These are phyloP conservation scores for Echria macrotheca DNA, from an alignment of 495 filamentous ascomycete species.

Conservation along the genomic window DNA sequence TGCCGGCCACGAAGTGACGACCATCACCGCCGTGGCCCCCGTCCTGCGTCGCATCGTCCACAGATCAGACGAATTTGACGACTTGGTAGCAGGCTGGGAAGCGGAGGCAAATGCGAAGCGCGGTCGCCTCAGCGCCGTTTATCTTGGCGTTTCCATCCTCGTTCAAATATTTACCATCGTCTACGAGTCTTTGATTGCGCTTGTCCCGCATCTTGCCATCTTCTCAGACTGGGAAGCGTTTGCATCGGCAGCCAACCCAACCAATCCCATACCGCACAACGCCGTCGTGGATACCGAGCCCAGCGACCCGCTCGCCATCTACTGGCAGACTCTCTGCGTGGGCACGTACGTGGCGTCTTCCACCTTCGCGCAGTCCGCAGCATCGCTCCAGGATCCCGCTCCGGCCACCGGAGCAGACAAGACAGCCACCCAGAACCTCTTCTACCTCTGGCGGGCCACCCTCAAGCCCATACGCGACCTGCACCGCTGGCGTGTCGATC, in stretches of 20 bases:
- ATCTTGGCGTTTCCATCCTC: not conserved
- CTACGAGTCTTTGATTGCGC: not conserved
- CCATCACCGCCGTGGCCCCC: not conserved
- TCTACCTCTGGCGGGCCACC: conserved; percentile 1
- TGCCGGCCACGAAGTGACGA: not conserved
- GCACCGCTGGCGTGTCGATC: not conserved
- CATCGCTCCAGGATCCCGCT: not conserved
- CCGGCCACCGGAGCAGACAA: not conserved
- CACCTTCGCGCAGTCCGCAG: not conserved
- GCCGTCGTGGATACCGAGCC: not conserved
- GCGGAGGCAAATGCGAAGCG: not conserved
- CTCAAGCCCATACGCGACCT: conserved; percentile 2
- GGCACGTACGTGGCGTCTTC: not conserved
- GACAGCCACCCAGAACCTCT: not conserved
- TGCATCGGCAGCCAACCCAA: not conserved
- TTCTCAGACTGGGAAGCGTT: conserved; percentile 3
- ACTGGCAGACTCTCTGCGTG: conserved; percentile 7
- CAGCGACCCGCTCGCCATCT: not conserved
- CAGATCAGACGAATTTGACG: not conserved
- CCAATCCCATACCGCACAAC: not conserved
- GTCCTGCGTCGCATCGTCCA: not conserved
- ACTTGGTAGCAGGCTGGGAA: not conserved
- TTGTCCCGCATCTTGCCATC: not conserved
- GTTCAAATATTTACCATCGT: not conserved
- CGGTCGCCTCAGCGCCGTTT: not conserved